Evolutionary conservation across 257 asterid species (phyloP), one percentile per base, ranked within the genome.

Genomic region (Verbena officinalis): DNA sequence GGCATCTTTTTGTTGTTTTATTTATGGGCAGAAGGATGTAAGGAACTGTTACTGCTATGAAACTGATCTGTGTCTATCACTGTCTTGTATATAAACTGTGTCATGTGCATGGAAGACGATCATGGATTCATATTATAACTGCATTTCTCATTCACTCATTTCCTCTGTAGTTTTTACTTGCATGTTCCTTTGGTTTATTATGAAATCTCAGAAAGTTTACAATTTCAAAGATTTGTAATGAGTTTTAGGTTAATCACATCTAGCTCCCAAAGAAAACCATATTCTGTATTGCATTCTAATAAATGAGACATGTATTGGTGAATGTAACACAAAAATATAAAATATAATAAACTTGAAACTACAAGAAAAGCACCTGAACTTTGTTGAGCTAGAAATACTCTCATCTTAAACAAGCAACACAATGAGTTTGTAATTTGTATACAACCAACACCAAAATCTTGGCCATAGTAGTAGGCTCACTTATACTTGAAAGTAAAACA

Each of bases 1-100:
- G 55, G 40, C 55, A 22, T 60, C 30, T 39, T 46, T 21, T 53
- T 43, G 43, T 60, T 33, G 76, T 34, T 49, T 39, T 55, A 44
- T 68, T 39, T 24, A 64, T 24, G 45, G 59, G 59, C 64, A 67
- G 48, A 56, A 67, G 23, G 48, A 24, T 67, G 40, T 9, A 16
- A 33, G 69, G 53, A 36, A 58, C 40, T 27, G 33, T 27, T 27
- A 39, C n/a, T 17, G 7, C 48, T 48, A 20, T 22, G 22, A 31
- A 33, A 23, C 40, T 61, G 14, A 17, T 62, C n/a, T 55, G 30
- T 74, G 61, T 17, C n/a, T n/a, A n/a, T n/a, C n/a, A n/a, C n/a
- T n/a, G n/a, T n/a, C n/a, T 73, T 74, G 68, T 69, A 68, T 39
- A 64, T 75, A 75, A 36, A 45, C 31, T 57, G 53, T 56, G 73